These are phyloP conservation scores for Amphicarpaea edgeworthii DNA, from an alignment of 306 rosid genomes.

Conservation along the genomic window DNA sequence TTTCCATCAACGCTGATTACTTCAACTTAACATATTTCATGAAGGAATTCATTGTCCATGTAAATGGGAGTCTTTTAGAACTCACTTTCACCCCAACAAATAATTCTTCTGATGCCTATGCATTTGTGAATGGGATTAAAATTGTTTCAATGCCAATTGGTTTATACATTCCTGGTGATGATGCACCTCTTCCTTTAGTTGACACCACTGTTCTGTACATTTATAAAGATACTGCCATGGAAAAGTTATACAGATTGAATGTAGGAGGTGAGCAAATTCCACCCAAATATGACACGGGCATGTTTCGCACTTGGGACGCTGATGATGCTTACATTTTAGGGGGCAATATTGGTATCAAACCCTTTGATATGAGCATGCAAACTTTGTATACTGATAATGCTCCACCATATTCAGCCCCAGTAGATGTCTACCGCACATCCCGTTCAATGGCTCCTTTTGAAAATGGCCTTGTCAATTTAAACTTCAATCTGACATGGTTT, in stretches of 20 bases:
- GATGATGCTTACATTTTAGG: background rate
- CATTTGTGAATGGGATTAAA: slow-evolving; percentile 33
- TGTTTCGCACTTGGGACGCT: slow-evolving; percentile 48
- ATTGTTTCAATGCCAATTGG: slow-evolving; percentile 52
- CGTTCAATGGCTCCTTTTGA: background rate
- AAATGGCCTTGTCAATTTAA: background rate
- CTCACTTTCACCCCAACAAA: slow-evolving; percentile 48
- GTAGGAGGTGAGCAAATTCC: slow-evolving; percentile 48
- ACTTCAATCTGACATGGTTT: slow-evolving; percentile 49
- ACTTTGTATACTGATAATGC: slow-evolving; percentile 8
- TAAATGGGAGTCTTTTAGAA: slow-evolving; percentile 39
- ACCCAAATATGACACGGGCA: slow-evolving; percentile 47
- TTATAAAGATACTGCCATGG: slow-evolving; percentile 43
- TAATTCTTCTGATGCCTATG: slow-evolving; percentile 51
- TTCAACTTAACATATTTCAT: slow-evolving; percentile 39
- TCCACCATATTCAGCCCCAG: slow-evolving; percentile 48
- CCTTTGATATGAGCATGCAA: background rate
- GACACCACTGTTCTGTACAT: background rate
- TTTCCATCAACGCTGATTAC: slow-evolving; percentile 51
- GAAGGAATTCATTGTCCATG: slow-evolving; percentile 50
- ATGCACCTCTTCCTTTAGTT: background rate
- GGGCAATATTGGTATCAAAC: background rate
- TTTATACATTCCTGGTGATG: slow-evolving; percentile 43
- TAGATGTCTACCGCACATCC: slow-evolving; percentile 32
- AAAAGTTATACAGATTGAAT: slow-evolving; percentile 47